Evolutionary conservation across 2,329 filamentous ascomycete species (phyloP).

Genomic region (Plectosphaerella plurivora): DNA sequence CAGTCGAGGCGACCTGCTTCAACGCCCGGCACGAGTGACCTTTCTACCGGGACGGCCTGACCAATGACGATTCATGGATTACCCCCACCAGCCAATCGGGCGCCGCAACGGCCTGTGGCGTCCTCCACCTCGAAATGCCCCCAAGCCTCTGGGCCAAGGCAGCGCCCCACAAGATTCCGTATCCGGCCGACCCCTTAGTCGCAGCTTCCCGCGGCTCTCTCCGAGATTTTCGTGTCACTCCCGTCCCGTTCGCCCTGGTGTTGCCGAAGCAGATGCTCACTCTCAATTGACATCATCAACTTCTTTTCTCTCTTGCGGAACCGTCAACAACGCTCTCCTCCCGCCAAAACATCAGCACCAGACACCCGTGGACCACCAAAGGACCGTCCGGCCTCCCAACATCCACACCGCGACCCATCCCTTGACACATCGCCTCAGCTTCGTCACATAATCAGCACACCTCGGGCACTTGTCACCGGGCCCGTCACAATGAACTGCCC

Average conservation of each 20-base stretch:
- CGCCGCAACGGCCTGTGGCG: too few relatives aligned
- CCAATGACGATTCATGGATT: neutral
- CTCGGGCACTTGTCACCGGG: neutral
- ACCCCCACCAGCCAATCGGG: neutral
- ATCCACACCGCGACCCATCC: too few relatives aligned
- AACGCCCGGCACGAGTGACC: neutral
- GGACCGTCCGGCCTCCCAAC: neutral
- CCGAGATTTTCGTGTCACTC: neutral
- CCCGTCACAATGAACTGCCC: slow-evolving; percentile 45
- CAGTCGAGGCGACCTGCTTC: neutral
- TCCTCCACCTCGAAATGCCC: neutral
- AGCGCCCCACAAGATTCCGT: neutral
- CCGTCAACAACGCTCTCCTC: too few relatives aligned
- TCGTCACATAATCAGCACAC: neutral
- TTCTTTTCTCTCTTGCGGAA: neutral
- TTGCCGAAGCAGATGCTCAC: neutral
- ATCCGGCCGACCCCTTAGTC: neutral
- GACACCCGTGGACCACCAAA: neutral
- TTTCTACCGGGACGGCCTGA: neutral
- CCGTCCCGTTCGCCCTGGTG: neutral
- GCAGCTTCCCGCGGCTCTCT: neutral
- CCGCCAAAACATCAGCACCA: neutral
- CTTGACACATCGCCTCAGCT: neutral
- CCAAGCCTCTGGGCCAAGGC: neutral
- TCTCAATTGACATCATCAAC: neutral